Conservation (phyloP, 75 land plant genomes). For the Cupressus sempervirens region DNA sequence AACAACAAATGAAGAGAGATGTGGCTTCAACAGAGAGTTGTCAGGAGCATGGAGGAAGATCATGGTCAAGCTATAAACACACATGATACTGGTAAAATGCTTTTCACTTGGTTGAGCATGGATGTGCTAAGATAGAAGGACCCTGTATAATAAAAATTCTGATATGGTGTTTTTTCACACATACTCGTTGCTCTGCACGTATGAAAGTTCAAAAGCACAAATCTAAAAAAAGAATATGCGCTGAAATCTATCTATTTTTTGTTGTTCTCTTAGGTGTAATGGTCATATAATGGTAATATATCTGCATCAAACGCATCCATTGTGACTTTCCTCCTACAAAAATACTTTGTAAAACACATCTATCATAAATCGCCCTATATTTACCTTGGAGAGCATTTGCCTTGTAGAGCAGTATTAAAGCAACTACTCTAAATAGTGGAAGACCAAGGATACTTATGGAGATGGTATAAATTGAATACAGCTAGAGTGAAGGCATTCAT, state of each 20-base stretch:
- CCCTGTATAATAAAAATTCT: not conserved
- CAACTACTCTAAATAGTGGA: not conserved
- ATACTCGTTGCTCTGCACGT: not conserved
- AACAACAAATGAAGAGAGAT: not conserved
- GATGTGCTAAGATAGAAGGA: not conserved
- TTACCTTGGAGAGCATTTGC: not conserved
- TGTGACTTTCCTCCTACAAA: not conserved
- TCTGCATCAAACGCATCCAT: not conserved
- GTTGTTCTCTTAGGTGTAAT: not conserved
- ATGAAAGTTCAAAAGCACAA: too few relatives aligned
- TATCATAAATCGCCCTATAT: not conserved
- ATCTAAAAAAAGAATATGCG: not conserved
- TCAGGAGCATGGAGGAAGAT: not conserved
- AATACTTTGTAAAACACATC: not conserved
- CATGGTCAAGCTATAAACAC: not conserved
- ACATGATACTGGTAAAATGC: not conserved
- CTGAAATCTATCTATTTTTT: too few relatives aligned
- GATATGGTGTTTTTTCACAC: not conserved
- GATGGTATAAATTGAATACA: not conserved
- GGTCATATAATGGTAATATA: not conserved
- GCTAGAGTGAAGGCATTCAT: not conserved
- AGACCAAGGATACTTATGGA: not conserved
- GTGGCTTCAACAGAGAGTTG: not conserved
- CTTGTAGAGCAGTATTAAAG: not conserved
- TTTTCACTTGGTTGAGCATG: not conserved